Evolutionary conservation across 495 filamentous ascomycete species (phyloP).

Genomic region (Sporormia fimetaria): DNA sequence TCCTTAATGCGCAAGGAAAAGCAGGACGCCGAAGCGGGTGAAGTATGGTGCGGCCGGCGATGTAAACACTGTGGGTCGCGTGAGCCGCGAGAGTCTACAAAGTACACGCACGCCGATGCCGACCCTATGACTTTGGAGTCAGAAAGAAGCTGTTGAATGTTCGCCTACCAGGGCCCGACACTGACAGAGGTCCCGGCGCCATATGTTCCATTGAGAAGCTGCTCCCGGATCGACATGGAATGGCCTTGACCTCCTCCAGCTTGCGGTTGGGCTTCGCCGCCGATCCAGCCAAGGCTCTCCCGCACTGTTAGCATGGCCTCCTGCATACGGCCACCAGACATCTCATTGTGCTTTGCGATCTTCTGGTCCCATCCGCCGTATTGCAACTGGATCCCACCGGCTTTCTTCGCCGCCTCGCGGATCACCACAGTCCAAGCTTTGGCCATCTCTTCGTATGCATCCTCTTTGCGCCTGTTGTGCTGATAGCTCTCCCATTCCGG

Average conservation of each 20-base stretch:
- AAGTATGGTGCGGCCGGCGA: too few relatives aligned
- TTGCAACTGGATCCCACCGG: constrained; percentile 82
- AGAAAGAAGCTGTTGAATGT: too few relatives aligned
- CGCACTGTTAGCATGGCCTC: constrained; percentile 67
- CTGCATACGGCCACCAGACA: constrained; percentile 70
- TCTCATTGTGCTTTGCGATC: constrained; percentile 77
- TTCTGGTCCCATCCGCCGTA: constrained; percentile 90
- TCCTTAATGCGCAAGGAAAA: too few relatives aligned
- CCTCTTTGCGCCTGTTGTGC: constrained; percentile 83
- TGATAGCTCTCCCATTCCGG: constrained; percentile 77
- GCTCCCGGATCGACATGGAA: constrained; percentile 59
- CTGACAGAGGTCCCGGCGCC: constrained; percentile 54
- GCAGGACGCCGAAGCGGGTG: too few relatives aligned
- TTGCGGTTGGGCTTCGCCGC: constrained; percentile 38
- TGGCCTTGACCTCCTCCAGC: constrained; percentile 30
- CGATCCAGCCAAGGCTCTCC: constrained; percentile 68
- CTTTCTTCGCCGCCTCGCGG: constrained; percentile 78
- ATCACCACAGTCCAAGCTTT: constrained; percentile 90
- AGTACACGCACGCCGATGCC: too few relatives aligned
- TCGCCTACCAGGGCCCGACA: constrained; percentile 56
- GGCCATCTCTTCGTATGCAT: constrained; percentile 89
- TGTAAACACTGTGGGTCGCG: too few relatives aligned
- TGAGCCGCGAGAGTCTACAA: too few relatives aligned
- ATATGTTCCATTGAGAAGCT: constrained; percentile 69
- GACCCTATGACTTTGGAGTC: too few relatives aligned